phyloP scores from a whole-genome alignment of 805 yeast species.

The Wickerhamomyces sydowiorum region DNA sequence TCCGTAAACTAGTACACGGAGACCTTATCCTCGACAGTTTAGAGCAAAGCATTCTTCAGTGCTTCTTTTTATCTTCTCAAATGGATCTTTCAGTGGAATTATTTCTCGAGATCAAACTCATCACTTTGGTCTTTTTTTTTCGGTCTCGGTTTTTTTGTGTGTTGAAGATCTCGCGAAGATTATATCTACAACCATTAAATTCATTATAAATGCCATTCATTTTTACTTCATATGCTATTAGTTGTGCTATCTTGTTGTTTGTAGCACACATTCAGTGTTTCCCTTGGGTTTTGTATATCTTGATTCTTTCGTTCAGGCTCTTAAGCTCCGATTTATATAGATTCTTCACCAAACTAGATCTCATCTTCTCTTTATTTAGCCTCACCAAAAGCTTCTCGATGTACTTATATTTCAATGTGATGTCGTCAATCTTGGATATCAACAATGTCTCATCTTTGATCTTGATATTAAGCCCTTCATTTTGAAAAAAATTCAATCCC shows the following conservation, averaged over 20 bases:
- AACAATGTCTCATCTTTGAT: constrained; percentile 12
- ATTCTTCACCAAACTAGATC: constrained; percentile 8
- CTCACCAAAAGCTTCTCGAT: constrained; percentile 15
- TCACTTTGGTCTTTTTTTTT: too few relatives aligned
- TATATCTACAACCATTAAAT: too few relatives aligned
- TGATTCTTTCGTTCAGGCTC: background rate
- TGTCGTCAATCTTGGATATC: constrained; percentile 13
- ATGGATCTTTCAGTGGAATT: too few relatives aligned
- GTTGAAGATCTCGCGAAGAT: too few relatives aligned
- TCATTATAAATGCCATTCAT: too few relatives aligned
- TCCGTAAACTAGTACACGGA: background rate
- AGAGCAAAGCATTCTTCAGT: background rate
- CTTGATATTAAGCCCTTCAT: constrained; percentile 6
- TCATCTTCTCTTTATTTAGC: constrained; percentile 13
- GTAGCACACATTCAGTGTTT: background rate
- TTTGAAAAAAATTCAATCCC: constrained; percentile 16
- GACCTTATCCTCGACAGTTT: background rate
- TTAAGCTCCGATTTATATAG: constrained; percentile 5
- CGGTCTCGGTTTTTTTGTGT: too few relatives aligned
- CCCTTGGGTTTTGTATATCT: background rate
- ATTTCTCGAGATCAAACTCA: too few relatives aligned
- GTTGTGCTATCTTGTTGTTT: too few relatives aligned
- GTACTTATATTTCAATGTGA: constrained; percentile 13
- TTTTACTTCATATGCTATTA: too few relatives aligned
- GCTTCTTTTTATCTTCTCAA: too few relatives aligned